phyloP scores from a whole-genome alignment of 169 alveolate species.

The Eimeria tenella region DNA sequence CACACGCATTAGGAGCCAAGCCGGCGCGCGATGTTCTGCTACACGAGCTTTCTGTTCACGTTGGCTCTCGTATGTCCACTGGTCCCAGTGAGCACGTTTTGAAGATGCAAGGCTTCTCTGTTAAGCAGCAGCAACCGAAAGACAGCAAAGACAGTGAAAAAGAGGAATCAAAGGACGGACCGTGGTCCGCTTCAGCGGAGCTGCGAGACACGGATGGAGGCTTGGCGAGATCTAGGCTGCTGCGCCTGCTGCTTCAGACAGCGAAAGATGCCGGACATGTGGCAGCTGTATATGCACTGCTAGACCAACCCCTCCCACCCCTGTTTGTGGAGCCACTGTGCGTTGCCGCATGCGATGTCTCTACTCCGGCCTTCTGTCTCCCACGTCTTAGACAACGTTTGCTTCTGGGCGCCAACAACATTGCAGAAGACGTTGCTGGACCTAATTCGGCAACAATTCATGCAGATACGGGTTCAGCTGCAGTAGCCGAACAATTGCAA shows the following conservation, averaged over 20 bases:
- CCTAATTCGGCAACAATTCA: background rate
- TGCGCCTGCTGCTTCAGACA: slow-evolving; percentile 67
- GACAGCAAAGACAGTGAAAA: background rate
- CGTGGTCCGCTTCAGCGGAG: slow-evolving; percentile 12
- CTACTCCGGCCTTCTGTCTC: slow-evolving; percentile 57
- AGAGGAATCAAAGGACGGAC: background rate
- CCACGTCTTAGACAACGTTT: slow-evolving; percentile 50
- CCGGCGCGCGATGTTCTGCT: slow-evolving; percentile 12
- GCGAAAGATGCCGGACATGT: slow-evolving; percentile 65
- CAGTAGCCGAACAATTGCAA: background rate
- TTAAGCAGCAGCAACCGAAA: slow-evolving; percentile 27
- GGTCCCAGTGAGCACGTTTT: slow-evolving; percentile 64
- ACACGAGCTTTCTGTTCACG: slow-evolving; percentile 51
- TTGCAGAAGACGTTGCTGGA: background rate
- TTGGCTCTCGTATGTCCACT: slow-evolving; percentile 43
- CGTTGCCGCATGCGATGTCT: slow-evolving; percentile 67
- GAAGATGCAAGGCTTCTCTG: slow-evolving; percentile 60
- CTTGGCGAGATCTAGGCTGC: slow-evolving; percentile 53
- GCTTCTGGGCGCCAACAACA: background rate
- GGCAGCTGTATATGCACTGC: slow-evolving; percentile 74
- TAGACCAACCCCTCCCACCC: slow-evolving; percentile 70
- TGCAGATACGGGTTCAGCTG: background rate
- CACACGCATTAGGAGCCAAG: background rate
- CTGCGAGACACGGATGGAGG: slow-evolving; percentile 53
- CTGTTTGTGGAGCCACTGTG: slow-evolving; percentile 69